Evolutionary conservation across 2,329 filamentous ascomycete species (phyloP), one percentile per base, ranked within the genome.

Genomic region (Penicillium rolfsii): DNA sequence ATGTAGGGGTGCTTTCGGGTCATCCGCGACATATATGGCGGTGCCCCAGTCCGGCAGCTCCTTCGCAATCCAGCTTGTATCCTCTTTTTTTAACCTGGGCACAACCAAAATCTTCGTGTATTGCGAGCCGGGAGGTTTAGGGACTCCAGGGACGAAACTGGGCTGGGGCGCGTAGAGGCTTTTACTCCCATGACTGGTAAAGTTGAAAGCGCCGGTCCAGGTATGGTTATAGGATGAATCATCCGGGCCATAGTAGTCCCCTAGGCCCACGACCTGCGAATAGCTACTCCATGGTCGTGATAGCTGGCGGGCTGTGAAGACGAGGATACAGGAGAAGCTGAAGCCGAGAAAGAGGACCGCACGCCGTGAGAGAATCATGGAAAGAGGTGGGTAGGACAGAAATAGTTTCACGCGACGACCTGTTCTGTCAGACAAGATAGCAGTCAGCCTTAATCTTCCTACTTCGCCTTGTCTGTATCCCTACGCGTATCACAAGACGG

Each of bases 51-150:
- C 79, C 1, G 79, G 81, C 35, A 87, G 70, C 61, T 84, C 77
- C 14, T 78, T 66, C 36, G 81, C 75, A n/a, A 87, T 81, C 86
- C 86, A 88, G 33, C 69, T 71, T 2, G 80, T 78, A 59, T 85
- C 79, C 68, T 87, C 84, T 2, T 74, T 71, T 59, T 80, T 81
- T 24, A 81, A 81, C 50, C 80, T 80, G 1, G 85, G 80, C 53
- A 87, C 78, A 5, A 89, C 83, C 26, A 88, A 70, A 1, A 76
- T 78, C 28, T 82, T 83, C 3, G 83, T 83, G 67, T 85, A 87
- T 43, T 80, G 80, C 62, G 78, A 76, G 1, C 80, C 81, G 0
- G 76, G 65, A 0, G 82, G 78, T 60, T 82, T 81, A 7, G 76
- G 72, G 3, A 70, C 65, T 0, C 77, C 77, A 8, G 77, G 65